Conservation (phyloP, 2,329 filamentous ascomycete species). For the Trichoderma atroviride region DNA sequence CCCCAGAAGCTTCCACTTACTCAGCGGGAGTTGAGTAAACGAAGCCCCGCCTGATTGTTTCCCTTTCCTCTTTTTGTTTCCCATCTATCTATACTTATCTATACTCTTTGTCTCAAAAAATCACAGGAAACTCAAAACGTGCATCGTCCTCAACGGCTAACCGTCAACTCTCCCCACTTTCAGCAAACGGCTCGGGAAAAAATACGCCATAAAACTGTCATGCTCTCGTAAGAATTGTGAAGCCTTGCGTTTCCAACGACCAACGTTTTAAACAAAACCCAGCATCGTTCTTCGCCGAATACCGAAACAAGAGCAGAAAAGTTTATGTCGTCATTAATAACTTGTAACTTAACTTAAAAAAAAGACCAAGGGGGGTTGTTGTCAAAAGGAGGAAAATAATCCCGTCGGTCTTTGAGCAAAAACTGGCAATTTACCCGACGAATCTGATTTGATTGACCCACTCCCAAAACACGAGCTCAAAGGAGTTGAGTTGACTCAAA, state of each 20-base stretch:
- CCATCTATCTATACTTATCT: too few species aligned
- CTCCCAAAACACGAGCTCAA: neutral
- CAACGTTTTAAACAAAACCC: neutral
- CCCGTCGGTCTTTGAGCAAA: neutral
- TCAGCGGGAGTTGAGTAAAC: neutral
- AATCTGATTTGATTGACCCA: neutral
- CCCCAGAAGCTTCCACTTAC: neutral
- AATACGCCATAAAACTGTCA: neutral
- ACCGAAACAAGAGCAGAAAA: neutral
- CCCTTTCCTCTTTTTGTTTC: neutral
- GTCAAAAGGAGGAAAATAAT: neutral
- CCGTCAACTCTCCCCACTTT: constrained; percentile 6
- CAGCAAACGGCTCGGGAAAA: neutral
- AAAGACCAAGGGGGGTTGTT: neutral
- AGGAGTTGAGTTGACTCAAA: neutral
- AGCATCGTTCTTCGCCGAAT: neutral
- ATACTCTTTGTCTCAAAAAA: neutral
- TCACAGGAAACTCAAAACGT: constrained; percentile 2
- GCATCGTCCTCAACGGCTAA: neutral
- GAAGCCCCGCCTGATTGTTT: neutral
- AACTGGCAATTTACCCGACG: neutral
- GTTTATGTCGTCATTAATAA: neutral
- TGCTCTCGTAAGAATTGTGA: neutral
- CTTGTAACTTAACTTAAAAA: neutral
- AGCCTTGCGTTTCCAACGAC: neutral